Conservation (phyloP, 768 basidiomycete genomes). For the Amanita phalloides region DNA sequence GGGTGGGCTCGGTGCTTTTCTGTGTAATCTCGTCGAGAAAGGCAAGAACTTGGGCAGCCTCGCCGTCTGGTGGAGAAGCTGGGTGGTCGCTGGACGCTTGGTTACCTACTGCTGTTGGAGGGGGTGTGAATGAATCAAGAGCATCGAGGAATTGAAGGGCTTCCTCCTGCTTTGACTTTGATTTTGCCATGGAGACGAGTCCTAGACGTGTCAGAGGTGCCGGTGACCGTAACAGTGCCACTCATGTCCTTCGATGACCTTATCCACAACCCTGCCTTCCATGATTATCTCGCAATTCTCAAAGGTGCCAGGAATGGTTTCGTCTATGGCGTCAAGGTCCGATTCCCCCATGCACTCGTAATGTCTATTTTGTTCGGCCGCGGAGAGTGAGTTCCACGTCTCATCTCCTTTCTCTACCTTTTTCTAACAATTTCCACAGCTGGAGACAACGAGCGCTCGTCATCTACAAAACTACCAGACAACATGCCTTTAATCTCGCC, state of each 20-base stretch:
- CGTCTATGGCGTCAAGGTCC: conserved; percentile 83
- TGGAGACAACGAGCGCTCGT: conserved; percentile 55
- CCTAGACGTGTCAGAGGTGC: too few relatives aligned
- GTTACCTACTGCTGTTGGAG: conserved; percentile 9
- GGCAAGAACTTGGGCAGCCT: conserved; percentile 73
- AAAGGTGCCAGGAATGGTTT: conserved; percentile 92
- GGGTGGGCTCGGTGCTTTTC: conserved; percentile 72
- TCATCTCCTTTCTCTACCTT: conserved; percentile 3
- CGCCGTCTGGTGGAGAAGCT: conserved; percentile 33
- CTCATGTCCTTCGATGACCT: conserved; percentile 25
- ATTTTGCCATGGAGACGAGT: conserved; percentile 27
- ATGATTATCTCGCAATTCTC: conserved; percentile 85
- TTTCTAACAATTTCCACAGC: conserved; percentile 26
- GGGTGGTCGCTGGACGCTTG: conserved; percentile 8
- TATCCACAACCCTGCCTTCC: conserved; percentile 63
- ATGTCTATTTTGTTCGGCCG: conserved; percentile 93
- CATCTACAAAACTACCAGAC: conserved; percentile 79
- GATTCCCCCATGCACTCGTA: conserved; percentile 93
- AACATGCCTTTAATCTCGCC: conserved; percentile 86
- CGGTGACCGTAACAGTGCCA: not conserved
- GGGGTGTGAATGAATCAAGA: conserved; percentile 69
- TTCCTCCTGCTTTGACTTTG: conserved; percentile 78
- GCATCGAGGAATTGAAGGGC: conserved; percentile 91
- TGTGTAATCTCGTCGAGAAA: conserved; percentile 94
- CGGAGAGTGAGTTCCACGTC: conserved; percentile 59